phyloP scores from a whole-genome alignment of 345 rosid genomes.

The Rhodamnia argentea region DNA sequence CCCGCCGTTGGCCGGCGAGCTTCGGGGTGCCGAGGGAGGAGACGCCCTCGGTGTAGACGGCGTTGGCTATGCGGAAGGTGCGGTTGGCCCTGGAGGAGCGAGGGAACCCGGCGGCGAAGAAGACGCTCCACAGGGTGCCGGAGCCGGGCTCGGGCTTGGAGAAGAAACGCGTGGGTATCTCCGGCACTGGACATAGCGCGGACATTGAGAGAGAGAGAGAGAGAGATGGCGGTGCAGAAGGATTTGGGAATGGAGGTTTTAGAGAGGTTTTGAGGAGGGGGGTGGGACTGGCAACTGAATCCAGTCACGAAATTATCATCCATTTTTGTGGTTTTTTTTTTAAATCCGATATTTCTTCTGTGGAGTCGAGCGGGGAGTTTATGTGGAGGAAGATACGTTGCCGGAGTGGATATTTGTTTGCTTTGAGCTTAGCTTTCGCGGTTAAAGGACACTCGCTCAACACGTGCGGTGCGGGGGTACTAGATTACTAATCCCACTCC shows the following conservation, averaged over 20 bases:
- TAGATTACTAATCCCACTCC: too few species aligned
- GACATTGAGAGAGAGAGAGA: conserved; percentile 24
- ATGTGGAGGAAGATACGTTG: too few species aligned
- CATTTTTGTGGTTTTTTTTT: too few species aligned
- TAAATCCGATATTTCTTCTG: too few species aligned
- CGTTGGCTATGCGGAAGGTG: conserved; percentile 19
- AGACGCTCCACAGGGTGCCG: neutral
- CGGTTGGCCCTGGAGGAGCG: conserved; percentile 1
- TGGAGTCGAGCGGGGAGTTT: too few species aligned
- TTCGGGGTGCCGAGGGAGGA: conserved; percentile 15
- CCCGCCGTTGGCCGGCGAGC: neutral
- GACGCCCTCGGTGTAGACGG: conserved; percentile 30
- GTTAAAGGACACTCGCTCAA: too few species aligned
- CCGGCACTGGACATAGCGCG: conserved; percentile 26
- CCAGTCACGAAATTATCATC: too few species aligned
- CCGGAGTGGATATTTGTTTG: too few species aligned
- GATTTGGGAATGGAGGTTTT: conserved; percentile 8
- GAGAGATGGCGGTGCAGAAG: neutral
- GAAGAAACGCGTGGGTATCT: conserved; percentile 20
- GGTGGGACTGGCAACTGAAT: too few species aligned
- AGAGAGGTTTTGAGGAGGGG: too few species aligned
- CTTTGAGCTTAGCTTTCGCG: too few species aligned
- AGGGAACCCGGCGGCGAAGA: conserved; percentile 14
- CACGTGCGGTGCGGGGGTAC: too few species aligned
- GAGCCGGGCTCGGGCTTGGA: conserved; percentile 10